A percentile compares a stretch with the other conserved stretches of the same genome.
These are phyloP conservation scores for Fusarium clavum DNA, from an alignment of 2,329 filamentous ascomycete genomes.

Conservation along the genomic window DNA sequence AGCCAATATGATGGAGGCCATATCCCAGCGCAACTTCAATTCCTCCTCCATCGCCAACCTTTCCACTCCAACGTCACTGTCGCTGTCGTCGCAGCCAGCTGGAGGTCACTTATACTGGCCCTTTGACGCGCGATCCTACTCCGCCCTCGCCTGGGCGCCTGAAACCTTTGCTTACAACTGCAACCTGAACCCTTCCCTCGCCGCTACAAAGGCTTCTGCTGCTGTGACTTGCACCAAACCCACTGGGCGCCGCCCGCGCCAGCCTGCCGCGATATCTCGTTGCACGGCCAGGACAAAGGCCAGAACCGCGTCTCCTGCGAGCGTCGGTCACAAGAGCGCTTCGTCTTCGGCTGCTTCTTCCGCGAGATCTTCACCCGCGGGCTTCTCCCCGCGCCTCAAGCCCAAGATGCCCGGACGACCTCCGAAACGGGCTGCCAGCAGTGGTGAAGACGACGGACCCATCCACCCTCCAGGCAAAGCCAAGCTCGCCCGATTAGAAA, in stretches of 20 bases:
- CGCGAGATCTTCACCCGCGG: conserved; percentile 26
- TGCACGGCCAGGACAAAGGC: conserved; percentile 29
- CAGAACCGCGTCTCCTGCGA: conserved; percentile 27
- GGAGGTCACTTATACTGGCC: conserved; percentile 33
- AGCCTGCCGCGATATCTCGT: conserved; percentile 38
- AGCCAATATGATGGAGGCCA: conserved; percentile 42
- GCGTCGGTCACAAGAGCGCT: conserved; percentile 20
- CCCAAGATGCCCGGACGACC: conserved; percentile 42
- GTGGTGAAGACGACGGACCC: conserved; percentile 49
- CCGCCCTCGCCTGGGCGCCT: conserved; percentile 38
- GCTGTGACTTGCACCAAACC: conserved; percentile 33
- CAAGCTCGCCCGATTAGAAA: conserved; percentile 64
- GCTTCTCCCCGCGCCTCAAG: conserved; percentile 37
- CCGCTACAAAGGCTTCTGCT: conserved; percentile 31
- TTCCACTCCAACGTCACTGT: conserved; percentile 25
- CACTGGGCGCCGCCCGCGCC: conserved; percentile 43
- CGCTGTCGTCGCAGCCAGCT: conserved; percentile 19
- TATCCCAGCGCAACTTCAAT: conserved; percentile 44
- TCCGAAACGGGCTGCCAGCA: conserved; percentile 40
- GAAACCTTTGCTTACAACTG: conserved; percentile 31
- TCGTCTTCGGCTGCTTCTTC: conserved; percentile 24
- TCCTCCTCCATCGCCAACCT: conserved; percentile 43
- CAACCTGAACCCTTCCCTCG: conserved; percentile 12
- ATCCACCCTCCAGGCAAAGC: conserved; percentile 52
- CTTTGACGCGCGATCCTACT: conserved; percentile 31